phyloP scores from a whole-genome alignment of 345 rosid species.

The Xanthoceras sorbifolium region DNA sequence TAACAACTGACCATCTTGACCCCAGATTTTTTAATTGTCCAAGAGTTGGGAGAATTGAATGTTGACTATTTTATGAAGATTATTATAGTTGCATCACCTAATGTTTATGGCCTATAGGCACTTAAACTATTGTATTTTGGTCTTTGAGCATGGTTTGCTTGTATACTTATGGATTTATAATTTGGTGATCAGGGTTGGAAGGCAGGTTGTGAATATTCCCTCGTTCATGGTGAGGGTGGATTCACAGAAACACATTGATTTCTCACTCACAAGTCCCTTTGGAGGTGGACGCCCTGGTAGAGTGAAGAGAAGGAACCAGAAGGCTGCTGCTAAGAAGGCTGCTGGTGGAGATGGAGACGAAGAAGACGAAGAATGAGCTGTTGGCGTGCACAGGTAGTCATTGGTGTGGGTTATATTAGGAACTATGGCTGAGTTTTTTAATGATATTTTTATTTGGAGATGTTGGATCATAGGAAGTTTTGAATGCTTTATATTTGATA shows the following conservation, averaged over 20 bases:
- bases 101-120: neutral
- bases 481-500: neutral
- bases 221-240: conserved; percentile 45
- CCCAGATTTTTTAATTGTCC: neutral
- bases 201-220: conserved; percentile 42
- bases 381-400: neutral
- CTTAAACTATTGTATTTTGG: neutral
- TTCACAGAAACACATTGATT: conserved; percentile 42
- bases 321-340: conserved; percentile 42
- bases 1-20: neutral
- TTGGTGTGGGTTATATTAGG: conserved; percentile 1
- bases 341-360: conserved; percentile 48
- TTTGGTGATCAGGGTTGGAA: conserved; percentile 34
- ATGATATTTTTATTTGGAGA: neutral
- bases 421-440: conserved; percentile 4
- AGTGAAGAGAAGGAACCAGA: conserved; percentile 46
- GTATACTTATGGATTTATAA: neutral
- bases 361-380: conserved; percentile 33
- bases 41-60: too few relatives aligned
- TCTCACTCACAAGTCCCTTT: conserved; percentile 35
- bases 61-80: neutral
- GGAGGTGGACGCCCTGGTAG: conserved; percentile 43
- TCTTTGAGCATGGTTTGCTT: neutral
- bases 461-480: neutral
- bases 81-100: neutral